Evolutionary conservation across 2,329 filamentous ascomycete genomes (phyloP).

Genomic region (Colletotrichum costaricense): DNA sequence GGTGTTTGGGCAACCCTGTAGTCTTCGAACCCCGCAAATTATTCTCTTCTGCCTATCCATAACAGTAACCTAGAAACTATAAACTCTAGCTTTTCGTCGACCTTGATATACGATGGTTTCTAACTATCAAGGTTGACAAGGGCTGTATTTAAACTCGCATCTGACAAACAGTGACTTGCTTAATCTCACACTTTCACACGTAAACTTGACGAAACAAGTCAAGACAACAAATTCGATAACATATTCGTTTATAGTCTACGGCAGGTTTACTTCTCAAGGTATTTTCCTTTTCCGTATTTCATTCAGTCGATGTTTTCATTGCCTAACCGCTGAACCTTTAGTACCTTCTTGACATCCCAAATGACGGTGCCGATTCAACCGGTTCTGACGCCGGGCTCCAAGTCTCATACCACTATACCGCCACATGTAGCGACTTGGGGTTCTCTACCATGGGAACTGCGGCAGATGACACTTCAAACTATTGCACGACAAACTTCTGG

Average conservation of each 20-base stretch:
- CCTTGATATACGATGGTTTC: too few relatives aligned
- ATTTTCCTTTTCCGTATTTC: neutral
- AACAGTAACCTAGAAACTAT: too few relatives aligned
- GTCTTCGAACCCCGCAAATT: too few relatives aligned
- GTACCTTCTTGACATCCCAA: neutral
- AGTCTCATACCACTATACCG: neutral
- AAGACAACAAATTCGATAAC: neutral
- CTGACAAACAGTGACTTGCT: too few relatives aligned
- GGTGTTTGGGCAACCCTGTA: too few relatives aligned
- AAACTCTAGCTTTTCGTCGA: too few relatives aligned
- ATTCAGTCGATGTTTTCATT: neutral
- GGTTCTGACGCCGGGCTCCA: neutral
- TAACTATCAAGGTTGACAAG: too few relatives aligned
- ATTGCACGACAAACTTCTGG: slow-evolving; percentile 32
- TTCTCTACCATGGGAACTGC: neutral
- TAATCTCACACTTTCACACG: neutral
- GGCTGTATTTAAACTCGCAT: too few relatives aligned
- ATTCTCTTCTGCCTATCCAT: too few relatives aligned
- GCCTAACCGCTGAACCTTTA: neutral
- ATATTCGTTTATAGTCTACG: neutral
- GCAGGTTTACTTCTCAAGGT: neutral
- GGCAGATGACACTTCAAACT: neutral
- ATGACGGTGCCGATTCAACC: neutral
- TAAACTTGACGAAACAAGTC: neutral
- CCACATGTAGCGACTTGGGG: neutral